These are phyloP conservation scores for Porphyrellus sp. DNA, from an alignment of 1,284 basidiomycete genomes.

Conservation along the genomic window DNA sequence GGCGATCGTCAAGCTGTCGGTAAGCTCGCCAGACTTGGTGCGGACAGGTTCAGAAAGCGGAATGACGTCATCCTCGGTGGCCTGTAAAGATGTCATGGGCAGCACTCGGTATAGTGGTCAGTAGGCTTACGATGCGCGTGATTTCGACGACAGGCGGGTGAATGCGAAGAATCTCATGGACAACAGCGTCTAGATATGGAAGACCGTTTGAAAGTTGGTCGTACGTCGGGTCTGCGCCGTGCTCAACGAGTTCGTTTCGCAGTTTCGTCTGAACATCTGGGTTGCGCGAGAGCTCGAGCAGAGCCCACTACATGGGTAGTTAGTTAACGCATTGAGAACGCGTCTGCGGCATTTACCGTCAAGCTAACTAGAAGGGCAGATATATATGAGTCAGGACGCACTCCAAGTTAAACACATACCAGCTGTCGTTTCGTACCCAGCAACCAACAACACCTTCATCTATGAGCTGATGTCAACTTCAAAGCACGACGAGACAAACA, in stretches of 20 bases:
- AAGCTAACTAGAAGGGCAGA: conserved; percentile 22
- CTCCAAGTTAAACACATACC: conserved; percentile 25
- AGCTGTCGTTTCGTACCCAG: conserved; percentile 43
- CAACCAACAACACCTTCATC: conserved; percentile 40
- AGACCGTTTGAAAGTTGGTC: conserved; percentile 19
- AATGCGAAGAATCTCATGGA: conserved; percentile 23
- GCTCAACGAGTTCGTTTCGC: conserved; percentile 9
- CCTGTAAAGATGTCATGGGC: conserved; percentile 33
- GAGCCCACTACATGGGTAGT: conserved; percentile 23
- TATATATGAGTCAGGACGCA: not conserved
- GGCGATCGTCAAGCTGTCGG: conserved; percentile 40
- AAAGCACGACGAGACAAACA: not conserved
- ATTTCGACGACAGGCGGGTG: conserved; percentile 31
- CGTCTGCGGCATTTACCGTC: conserved; percentile 14
- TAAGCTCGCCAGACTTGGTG: conserved; percentile 36
- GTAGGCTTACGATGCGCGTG: conserved; percentile 36
- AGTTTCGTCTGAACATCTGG: conserved; percentile 10
- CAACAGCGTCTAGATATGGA: conserved; percentile 23
- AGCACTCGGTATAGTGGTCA: not conserved
- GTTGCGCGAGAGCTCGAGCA: conserved; percentile 26
- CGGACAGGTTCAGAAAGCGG: conserved; percentile 36
- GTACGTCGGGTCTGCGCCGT: conserved; percentile 8
- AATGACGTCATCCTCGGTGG: conserved; percentile 49
- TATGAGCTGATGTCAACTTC: not conserved
- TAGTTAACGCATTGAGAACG: not conserved